Percentiles rank a stretch among this genome's conserved stretches.
These are phyloP conservation scores for Pugionium cornutum DNA, from an alignment of 345 rosid species.

Conservation along the genomic window DNA sequence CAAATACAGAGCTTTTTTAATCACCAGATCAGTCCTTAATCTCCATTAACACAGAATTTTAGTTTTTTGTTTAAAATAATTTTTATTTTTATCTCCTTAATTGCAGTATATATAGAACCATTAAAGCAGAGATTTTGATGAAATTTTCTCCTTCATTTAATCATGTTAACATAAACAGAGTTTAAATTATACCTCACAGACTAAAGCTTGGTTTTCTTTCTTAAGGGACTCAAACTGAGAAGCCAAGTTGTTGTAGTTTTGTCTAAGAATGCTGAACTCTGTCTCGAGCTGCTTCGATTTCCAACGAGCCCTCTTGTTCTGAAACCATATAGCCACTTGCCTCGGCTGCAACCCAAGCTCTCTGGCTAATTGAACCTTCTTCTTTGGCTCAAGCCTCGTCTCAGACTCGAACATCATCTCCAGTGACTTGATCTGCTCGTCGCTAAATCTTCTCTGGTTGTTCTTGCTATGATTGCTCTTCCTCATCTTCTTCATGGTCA, in stretches of 20 bases:
- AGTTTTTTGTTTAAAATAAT: too few relatives aligned
- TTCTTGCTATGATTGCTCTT: constrained; percentile 11
- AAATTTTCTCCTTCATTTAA: too few relatives aligned
- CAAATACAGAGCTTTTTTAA: background rate
- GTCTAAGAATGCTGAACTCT: constrained; percentile 54
- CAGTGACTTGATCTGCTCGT: constrained; percentile 63
- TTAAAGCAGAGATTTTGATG: too few relatives aligned
- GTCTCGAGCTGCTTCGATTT: constrained; percentile 73
- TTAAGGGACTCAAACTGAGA: constrained; percentile 53
- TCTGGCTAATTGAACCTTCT: constrained; percentile 63
- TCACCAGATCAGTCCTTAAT: background rate
- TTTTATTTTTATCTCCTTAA: background rate
- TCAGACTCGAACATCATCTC: constrained; percentile 74
- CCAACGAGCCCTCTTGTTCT: constrained; percentile 87
- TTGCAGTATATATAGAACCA: too few relatives aligned
- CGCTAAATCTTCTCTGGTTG: constrained; percentile 67
- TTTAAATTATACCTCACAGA: constrained; percentile 50
- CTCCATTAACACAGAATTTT: too few relatives aligned
- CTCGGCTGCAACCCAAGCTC: constrained; percentile 82
- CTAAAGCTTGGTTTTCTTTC: constrained; percentile 62
- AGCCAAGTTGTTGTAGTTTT: constrained; percentile 53
- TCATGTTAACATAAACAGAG: background rate
- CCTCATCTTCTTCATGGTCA: constrained; percentile 36
- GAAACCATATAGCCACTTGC: constrained; percentile 91
- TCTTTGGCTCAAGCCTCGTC: constrained; percentile 69